Evolutionary conservation across 495 filamentous ascomycete species (phyloP).

Genomic region (Astrothelium macrocarpum): DNA sequence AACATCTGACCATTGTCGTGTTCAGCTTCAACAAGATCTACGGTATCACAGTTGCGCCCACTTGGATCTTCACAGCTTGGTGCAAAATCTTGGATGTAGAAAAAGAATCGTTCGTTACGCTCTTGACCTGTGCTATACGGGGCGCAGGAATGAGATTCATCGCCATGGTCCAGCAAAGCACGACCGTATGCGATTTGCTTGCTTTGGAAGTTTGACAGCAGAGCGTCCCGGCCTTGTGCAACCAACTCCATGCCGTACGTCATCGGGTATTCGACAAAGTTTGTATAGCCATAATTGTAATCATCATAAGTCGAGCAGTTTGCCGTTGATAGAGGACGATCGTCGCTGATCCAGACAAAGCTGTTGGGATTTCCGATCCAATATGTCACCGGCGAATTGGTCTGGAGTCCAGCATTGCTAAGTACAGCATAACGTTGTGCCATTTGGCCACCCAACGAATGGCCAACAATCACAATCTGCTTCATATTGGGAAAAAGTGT

Average conservation of each 20-base stretch:
- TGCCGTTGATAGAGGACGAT: background rate
- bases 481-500: constrained; percentile 9
- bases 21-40: background rate
- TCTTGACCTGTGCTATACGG: background rate
- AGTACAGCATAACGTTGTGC: background rate
- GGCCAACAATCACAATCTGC: constrained; percentile 7
- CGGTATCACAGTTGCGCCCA: background rate
- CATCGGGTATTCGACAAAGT: constrained; percentile 1
- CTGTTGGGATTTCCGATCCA: constrained; percentile 7
- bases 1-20: constrained; percentile 7
- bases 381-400: background rate
- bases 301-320: background rate
- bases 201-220: background rate
- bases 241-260: constrained; percentile 4
- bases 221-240: background rate
- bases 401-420: background rate
- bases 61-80: constrained; percentile 3
- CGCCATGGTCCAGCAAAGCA: constrained; percentile 3
- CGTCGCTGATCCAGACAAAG: constrained; percentile 3
- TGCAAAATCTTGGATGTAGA: constrained; percentile 3
- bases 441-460: constrained; percentile 4
- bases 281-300: background rate
- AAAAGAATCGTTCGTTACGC: constrained; percentile 7
- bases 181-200: constrained; percentile 7
- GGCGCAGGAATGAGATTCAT: background rate